These are phyloP conservation scores for Entomortierella parvispora DNA, from an alignment of 192 early-diverging fungal species.

Conservation along the genomic window DNA sequence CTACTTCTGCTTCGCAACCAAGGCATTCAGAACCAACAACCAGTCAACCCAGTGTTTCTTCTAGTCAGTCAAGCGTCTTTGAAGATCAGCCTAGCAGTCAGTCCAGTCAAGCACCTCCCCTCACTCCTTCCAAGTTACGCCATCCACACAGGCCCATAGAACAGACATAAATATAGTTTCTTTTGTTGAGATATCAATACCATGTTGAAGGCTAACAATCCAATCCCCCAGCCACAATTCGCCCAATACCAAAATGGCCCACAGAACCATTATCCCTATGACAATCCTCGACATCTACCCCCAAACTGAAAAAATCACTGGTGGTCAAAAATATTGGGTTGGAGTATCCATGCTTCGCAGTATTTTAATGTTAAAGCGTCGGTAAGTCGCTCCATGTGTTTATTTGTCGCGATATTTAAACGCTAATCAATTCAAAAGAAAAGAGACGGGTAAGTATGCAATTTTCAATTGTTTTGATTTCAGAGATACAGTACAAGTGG, in stretches of 20 bases:
- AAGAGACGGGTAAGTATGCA: conserved; percentile 3
- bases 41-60: too few relatives aligned
- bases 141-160: neutral
- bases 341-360: conserved; percentile 4
- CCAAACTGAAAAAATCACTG: neutral
- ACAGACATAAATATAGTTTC: too few relatives aligned
- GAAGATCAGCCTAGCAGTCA: too few relatives aligned
- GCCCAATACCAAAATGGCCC: too few relatives aligned
- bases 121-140: neutral
- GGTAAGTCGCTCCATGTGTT: conserved; percentile 47
- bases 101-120: neutral
- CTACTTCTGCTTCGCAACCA: neutral
- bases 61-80: too few relatives aligned
- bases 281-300: too few relatives aligned
- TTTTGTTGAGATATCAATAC: too few relatives aligned
- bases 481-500: neutral
- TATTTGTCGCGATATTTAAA: conserved; percentile 49
- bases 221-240: too few relatives aligned
- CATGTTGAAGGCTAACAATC: too few relatives aligned
- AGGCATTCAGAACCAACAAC: neutral
- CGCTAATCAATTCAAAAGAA: conserved; percentile 17
- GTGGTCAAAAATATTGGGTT: neutral
- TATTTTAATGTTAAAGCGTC: conserved; percentile 46
- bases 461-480: neutral
- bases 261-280: too few relatives aligned